Base-by-base conservation (phyloP, 768 basidiomycete species). In the Russula sp. region DNA sequence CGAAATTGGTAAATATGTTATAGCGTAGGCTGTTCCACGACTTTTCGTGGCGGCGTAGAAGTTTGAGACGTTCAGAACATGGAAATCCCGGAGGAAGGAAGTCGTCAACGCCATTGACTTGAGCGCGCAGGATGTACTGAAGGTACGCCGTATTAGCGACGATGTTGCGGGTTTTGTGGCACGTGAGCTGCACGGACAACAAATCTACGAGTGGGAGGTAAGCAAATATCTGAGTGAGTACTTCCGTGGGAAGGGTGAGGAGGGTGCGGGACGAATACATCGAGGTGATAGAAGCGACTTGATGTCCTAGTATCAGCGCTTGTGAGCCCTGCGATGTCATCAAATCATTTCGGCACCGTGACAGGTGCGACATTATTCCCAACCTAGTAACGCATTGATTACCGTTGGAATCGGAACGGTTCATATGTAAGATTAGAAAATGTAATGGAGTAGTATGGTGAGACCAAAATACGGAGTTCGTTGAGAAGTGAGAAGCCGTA, bases 91-190 rank as follows among this genome's bases (percentile, higher is more conserved):
- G 22, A 31, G 57, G 57, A 11, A 58, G 48, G 35, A 58, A 10
- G 6, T 50, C 57, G 37, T 50, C 57, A 39, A 58, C 48, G 14
- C 57, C 20, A 40, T 58, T 49, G 4, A 50, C 11, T 18, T 58
- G 22, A 6, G n/a, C 18, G 37, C 47, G 57, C 37, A 58, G 48
- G 48, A 58, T 18, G 31, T 58, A 58, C 27, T 58, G 57, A 40
- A 58, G 57, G 20, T 49, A 50, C 6, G 48, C 22, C 8, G 32
- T 49, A 40, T 27, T 18, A 27, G 48, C 22, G 35, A 58, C 11
- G 48, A 58, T 49, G 39, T 50, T 6, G 37, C 14, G 48, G 18
- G 42, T 6, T 14, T 22, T 58, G 48, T 37, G 57, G 45, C 48
- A 39, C 11, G 57, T 58, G 48, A 10, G 48, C 48, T n/a, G 48